phyloP scores from a whole-genome alignment of 2,329 filamentous ascomycete species.

The Hypoxylon sp. region DNA sequence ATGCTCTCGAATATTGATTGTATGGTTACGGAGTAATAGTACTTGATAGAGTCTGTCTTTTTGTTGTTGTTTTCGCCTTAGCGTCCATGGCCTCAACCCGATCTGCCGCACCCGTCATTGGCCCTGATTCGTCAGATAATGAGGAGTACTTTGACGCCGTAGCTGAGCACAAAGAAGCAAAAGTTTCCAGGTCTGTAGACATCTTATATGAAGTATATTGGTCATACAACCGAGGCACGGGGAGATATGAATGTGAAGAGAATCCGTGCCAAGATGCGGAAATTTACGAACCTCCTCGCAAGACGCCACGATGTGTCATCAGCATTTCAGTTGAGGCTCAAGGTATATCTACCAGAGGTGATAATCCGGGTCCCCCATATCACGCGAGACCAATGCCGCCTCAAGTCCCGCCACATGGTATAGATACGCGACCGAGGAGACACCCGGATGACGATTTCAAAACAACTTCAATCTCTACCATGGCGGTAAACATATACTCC shows the following conservation, averaged over 20 bases:
- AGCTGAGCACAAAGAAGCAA: constrained; percentile 1
- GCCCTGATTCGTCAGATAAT: neutral
- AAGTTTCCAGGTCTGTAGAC: neutral
- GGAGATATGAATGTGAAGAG: constrained; percentile 1
- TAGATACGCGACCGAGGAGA: neutral
- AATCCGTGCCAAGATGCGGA: neutral
- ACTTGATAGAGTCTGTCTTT: neutral
- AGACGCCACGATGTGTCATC: constrained; percentile 6
- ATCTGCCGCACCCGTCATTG: neutral
- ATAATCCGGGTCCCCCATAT: neutral
- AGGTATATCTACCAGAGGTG: neutral
- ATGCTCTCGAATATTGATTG: neutral
- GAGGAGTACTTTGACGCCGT: constrained; percentile 2
- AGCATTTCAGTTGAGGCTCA: neutral
- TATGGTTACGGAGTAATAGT: neutral
- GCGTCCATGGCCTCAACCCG: neutral
- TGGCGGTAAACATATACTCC: neutral
- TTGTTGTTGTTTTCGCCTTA: neutral
- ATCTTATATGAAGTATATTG: constrained; percentile 2
- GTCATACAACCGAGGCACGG: neutral
- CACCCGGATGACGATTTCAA: constrained; percentile 3
- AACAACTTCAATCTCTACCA: neutral
- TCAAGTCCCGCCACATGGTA: no score
- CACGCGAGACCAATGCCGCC: no score
- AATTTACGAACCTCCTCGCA: neutral